Base-by-base conservation (phyloP, 2,329 filamentous ascomycete genomes). In the Fusarium secorum region DNA sequence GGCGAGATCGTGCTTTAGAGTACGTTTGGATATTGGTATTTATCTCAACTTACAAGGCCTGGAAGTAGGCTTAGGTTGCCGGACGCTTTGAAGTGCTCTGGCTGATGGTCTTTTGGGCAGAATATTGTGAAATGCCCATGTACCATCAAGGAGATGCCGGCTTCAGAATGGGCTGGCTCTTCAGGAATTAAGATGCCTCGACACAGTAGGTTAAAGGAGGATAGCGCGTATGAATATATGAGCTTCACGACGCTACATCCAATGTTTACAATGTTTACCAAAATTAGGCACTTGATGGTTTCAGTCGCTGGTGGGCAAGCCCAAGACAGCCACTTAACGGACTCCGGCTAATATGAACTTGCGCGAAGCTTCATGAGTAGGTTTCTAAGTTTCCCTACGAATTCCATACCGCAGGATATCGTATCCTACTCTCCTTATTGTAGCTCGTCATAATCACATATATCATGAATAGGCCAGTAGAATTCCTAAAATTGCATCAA, bases 1-100 rank as follows among this genome's bases (percentile, higher is more conserved):
- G 93, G 91, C 20, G 93, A 96, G 79, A 86, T 92, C 41, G 86
- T 91, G 30, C 80, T 95, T 36, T 94, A 70, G 55, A 60, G 32
- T 59, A 54, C 56, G 24, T 30, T 48, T 64, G 45, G 56, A 51
- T 56, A 42, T 46, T 51, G 32, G 32, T 51, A 9, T 26, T 51
- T 66, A 63, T 41, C 42, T 67, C 33, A 51, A 36, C 51, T 62
- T 41, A 63, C n/a, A 63, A 30, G 32, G 41, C 54, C 36, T 66
- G 44, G 33, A 32, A 48, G 26, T n/a, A 24, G 48, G 35, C 52
- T 42, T 32, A 42, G 52, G 36, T 38, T 68, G 58, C 49, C 36
- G 28, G 49, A 36, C 39, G 48, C 59, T 41, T 53, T 22, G 8
- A 39, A 24, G 57, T 62, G 57, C 67, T 72, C 70, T 73, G 71